phyloP scores from a whole-genome alignment of 176 grass and related monocot species.

The Thalia dealbata region DNA sequence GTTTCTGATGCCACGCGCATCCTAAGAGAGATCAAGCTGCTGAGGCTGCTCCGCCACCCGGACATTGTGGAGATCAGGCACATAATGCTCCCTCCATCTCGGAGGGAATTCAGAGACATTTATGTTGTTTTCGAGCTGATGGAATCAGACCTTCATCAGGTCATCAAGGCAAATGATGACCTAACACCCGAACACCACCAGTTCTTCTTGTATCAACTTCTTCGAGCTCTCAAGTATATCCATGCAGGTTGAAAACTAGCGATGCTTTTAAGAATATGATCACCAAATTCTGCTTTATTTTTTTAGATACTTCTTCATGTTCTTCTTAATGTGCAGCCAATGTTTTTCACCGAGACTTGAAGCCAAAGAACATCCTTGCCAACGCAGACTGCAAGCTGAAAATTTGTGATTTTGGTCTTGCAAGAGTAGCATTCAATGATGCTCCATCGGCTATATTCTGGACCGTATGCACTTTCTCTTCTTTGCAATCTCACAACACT shows the following conservation, averaged over 20 bases:
- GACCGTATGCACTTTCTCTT: constrained; percentile 44
- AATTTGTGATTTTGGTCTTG: constrained; percentile 96
- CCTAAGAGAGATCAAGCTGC: constrained; percentile 76
- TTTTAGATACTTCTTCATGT: neutral
- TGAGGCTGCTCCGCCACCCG: constrained; percentile 55
- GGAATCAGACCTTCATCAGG: constrained; percentile 70
- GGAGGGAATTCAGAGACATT: constrained; percentile 74
- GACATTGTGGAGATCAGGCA: constrained; percentile 79
- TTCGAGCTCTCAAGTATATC: constrained; percentile 79
- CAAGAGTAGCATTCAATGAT: constrained; percentile 64
- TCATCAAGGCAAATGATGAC: constrained; percentile 68
- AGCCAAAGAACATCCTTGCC: constrained; percentile 80
- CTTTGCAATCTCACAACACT: constrained; percentile 4
- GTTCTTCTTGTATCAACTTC: constrained; percentile 74
- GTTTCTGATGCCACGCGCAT: constrained; percentile 61
- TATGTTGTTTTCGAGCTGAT: constrained; percentile 90
- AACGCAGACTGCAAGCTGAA: constrained; percentile 84
- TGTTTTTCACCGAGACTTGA: constrained; percentile 91
- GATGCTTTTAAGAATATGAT: constrained; percentile 10
- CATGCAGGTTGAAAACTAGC: constrained; percentile 53
- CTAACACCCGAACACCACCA: constrained; percentile 64
- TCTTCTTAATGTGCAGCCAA: constrained; percentile 49
- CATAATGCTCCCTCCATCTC: constrained; percentile 70
- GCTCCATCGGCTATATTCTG: constrained; percentile 63
- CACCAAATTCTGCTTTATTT: neutral